Evolutionary conservation across 169 alveolate genomes (phyloP), one percentile per base, ranked within the genome.

Genomic region (Plasmodium reichenowi): DNA sequence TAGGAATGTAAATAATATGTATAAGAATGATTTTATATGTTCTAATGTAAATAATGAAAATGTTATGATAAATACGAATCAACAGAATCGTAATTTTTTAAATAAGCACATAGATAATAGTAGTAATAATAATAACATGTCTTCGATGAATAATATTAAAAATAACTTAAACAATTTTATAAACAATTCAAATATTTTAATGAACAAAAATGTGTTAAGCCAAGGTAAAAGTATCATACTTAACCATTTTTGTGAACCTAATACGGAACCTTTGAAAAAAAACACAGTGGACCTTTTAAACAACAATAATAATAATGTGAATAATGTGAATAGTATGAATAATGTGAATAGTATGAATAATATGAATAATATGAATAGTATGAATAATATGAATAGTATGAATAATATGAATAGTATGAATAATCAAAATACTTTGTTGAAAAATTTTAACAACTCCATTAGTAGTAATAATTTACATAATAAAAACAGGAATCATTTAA

Each of bases 1-100:
- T 38, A 71, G 76, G 48, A 85, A 85, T 54, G 48, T 85, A 5
- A 71, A 71, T 15, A 71, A 71, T 15, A 70, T 70, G 10, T 56
- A 74, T 50, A 32, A 32, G 7, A 64, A 63, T 47, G 74, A 85
- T 0, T 70, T 59, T 26, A 56, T 47, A 4, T 5, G 29, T 32
- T 22, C 87, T 3, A 71, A 71, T 52, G 43, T 71, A 12, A 70
- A 85, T 5, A 85, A 74, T 50, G 17, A 52, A 0, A 52, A 63
- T 24, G 56, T 70, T 1, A 58, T 59, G 10, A 29, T 47, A 6
- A 12, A 15, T 38, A 29, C 62, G 3, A 43, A 43, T 68, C 88
- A 76, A 13, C 76, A 64, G 20, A 64, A 76, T n/a, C 22, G 45
- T 24, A 70, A 22, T 43, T 67, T 22, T 68, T 17, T 70, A 50